phyloP scores from a whole-genome alignment of 495 filamentous ascomycete species.

The Penicillium silybi region DNA sequence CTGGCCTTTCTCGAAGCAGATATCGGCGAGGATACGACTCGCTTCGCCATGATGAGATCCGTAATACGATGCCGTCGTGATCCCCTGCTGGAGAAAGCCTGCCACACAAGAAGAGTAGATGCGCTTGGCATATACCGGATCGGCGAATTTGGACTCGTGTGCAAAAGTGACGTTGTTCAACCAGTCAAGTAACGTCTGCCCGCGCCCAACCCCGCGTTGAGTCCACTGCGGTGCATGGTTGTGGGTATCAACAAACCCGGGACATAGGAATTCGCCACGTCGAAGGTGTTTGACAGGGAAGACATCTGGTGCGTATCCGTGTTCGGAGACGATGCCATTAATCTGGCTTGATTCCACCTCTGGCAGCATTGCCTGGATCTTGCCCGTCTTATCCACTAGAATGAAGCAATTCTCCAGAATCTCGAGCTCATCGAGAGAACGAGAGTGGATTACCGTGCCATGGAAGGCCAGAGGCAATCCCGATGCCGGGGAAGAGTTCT shows the following conservation, averaged over 20 bases:
- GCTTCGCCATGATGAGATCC: conserved; percentile 55
- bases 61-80: conserved; percentile 66
- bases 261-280: conserved; percentile 53
- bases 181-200: conserved; percentile 58
- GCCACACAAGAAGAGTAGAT: conserved; percentile 53
- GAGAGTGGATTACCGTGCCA: conserved; percentile 52
- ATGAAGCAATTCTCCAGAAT: conserved; percentile 47
- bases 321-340: conserved; percentile 18
- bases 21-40: conserved; percentile 55
- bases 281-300: conserved; percentile 37
- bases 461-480: conserved; percentile 40
- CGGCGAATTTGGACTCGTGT: conserved; percentile 55
- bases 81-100: conserved; percentile 57
- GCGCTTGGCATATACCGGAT: conserved; percentile 47
- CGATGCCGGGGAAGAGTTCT: conserved; percentile 11
- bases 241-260: conserved; percentile 63
- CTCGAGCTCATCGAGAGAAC: conserved; percentile 34
- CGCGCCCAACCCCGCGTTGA: conserved; percentile 56
- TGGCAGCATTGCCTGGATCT: conserved; percentile 33
- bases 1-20: conserved; percentile 54
- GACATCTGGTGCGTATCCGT: conserved; percentile 30
- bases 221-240: conserved; percentile 64
- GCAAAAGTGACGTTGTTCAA: conserved; percentile 58
- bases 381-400: conserved; percentile 36
- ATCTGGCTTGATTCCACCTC: conserved; percentile 12